Conservation (phyloP, 1,284 basidiomycete genomes). For the Apiotrichum sp. region DNA sequence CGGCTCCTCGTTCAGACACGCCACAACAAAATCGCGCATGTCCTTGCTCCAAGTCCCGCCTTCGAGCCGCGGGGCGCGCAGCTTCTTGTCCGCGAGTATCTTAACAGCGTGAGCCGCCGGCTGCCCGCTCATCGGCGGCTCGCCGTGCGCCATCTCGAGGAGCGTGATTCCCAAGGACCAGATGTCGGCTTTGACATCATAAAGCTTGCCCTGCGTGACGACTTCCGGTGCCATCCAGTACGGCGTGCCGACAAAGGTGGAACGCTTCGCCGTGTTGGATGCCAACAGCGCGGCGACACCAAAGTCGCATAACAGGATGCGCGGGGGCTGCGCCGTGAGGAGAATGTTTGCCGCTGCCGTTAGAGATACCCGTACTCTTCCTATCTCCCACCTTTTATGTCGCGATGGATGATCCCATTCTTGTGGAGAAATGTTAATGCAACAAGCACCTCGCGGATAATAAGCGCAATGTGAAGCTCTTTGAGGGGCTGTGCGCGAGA, state of each 20-base stretch:
- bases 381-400: conserved; percentile 71
- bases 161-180: conserved; percentile 95
- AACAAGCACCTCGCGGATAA: conserved; percentile 80
- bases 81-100: conserved; percentile 72
- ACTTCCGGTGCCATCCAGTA: conserved; percentile 99
- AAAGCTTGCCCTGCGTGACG: conserved; percentile 75
- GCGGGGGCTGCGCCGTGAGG: conserved; percentile 68
- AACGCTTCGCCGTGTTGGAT: conserved; percentile 79
- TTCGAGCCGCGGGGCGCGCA: conserved; percentile 63
- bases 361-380: too few relatives aligned
- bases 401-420: conserved; percentile 89
- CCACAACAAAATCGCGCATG: conserved; percentile 81
- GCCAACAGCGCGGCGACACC: conserved; percentile 90
- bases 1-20: conserved; percentile 79
- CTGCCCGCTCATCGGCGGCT: conserved; percentile 63
- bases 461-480: conserved; percentile 82
- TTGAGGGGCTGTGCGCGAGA: conserved; percentile 76
- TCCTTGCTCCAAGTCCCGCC: conserved; percentile 68
- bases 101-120: conserved; percentile 83
- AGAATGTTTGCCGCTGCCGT: conserved; percentile 79
- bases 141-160: conserved; percentile 75
- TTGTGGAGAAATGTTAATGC: conserved; percentile 85
- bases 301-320: conserved; percentile 92
- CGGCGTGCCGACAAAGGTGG: conserved; percentile 90
- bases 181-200: conserved; percentile 94